phyloP scores from a whole-genome alignment of 2,329 filamentous ascomycete species.

The Pseudogymnoascus sp. region DNA sequence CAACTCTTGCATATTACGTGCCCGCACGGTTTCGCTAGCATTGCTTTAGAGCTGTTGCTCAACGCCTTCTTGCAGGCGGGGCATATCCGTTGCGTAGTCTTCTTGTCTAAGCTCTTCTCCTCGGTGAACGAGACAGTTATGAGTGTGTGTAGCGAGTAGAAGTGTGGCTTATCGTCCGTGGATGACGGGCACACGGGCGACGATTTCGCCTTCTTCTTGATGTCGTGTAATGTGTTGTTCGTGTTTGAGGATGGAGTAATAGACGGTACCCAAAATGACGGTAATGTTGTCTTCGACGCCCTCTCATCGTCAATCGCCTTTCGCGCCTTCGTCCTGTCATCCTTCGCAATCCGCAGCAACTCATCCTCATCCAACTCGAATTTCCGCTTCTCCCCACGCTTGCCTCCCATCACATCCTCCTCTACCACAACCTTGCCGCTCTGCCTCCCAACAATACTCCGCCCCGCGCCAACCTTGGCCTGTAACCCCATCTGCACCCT shows the following conservation, averaged over 20 bases:
- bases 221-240: slow-evolving; percentile 46
- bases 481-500: slow-evolving; percentile 64
- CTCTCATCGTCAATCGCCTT: slow-evolving; percentile 66
- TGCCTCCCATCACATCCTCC: slow-evolving; percentile 26
- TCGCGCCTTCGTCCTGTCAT: slow-evolving; percentile 63
- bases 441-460: slow-evolving; percentile 33
- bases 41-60: slow-evolving; percentile 72
- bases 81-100: slow-evolving; percentile 53
- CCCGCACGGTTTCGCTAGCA: slow-evolving; percentile 79
- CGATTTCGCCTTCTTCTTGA: slow-evolving; percentile 55
- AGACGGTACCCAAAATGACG: slow-evolving; percentile 89
- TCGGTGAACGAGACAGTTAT: slow-evolving; percentile 70
- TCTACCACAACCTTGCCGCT: slow-evolving; percentile 37
- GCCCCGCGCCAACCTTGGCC: slow-evolving; percentile 30
- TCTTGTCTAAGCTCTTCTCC: slow-evolving; percentile 46
- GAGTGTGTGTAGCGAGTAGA: slow-evolving; percentile 69
- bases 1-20: slow-evolving; percentile 86
- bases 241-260: slow-evolving; percentile 63
- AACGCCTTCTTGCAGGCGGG: slow-evolving; percentile 79
- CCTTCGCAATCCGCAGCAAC: slow-evolving; percentile 57
- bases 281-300: slow-evolving; percentile 59
- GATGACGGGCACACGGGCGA: slow-evolving; percentile 72
- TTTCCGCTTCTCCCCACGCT: slow-evolving; percentile 57
- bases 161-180: slow-evolving; percentile 55
- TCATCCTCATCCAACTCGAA: slow-evolving; percentile 74